Base-by-base conservation (phyloP, 2,329 filamentous ascomycete species). In the Phialophora chinensis region DNA sequence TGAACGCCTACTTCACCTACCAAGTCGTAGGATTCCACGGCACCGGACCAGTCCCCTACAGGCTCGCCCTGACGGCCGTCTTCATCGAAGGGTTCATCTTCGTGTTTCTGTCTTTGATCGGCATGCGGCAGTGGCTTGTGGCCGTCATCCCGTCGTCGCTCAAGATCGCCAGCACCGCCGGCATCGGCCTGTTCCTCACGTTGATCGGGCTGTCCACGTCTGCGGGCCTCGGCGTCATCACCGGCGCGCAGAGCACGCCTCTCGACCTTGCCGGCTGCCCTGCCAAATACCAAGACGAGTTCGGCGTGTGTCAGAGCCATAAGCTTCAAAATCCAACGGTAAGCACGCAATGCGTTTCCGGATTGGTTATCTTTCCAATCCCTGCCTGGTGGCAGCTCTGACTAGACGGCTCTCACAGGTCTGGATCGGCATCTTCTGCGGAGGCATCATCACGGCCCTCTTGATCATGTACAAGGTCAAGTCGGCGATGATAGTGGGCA, bases 81-180 rank as follows among this genome's bases (percentile, higher is more conserved):
- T 96, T 96, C 75, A 89, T 95, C 14, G 92, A 96, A 77, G 92
- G 92, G 44, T 91, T 91, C 77, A 88, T 96, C 69, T 96, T 96
- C 79, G 86, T 95, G 58, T 90, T 81, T 3, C 84, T 96, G 47
- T 92, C 92, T 1, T 76, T 96, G 47, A 83, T 93, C 60, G 92
- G 92, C 44, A 85, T 96, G 81, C 89, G 92, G 12, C 92, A 96
- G 76, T 96, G 92, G 92, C 86, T 96, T 25, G 92, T 92, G 20
- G 88, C 91, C 71, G 88, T 90, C 53, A 92, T 96, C 69, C 92
- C 92, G 0, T 85, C 87, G 52, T 92, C 90, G 64, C 93, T 96
- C 80, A 96, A 96, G 79, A 87, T 95, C 63, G 92, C 92, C 14
- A 94, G 90, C 17, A 91, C 91, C 69, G 91, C 92, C 61, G 92